Percentiles rank a stretch among this genome's conserved stretches.
phyloP scores from a whole-genome alignment of 2,329 filamentous ascomycete species.

The Zasmidium angulare region DNA sequence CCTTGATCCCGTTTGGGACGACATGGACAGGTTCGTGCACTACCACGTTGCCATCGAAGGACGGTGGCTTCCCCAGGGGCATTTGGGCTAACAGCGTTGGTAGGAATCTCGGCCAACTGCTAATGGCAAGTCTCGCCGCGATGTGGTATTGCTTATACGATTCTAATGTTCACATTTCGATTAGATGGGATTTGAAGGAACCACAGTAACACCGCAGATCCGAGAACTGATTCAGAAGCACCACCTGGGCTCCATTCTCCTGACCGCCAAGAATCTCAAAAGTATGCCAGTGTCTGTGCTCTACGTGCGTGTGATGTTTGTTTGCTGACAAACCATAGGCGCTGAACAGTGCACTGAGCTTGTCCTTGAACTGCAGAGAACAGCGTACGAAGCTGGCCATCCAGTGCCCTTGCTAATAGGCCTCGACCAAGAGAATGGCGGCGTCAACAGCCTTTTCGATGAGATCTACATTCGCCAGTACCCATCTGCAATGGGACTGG shows the following conservation, averaged over 20 bases:
- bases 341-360: constrained; percentile 85
- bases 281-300: constrained; percentile 53
- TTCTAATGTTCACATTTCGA: background rate
- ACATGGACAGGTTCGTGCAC: constrained; percentile 67
- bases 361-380: constrained; percentile 87
- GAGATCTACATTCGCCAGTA: constrained; percentile 96
- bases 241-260: constrained; percentile 82
- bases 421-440: constrained; percentile 95
- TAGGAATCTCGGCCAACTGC: constrained; percentile 47
- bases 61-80: background rate
- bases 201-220: constrained; percentile 79
- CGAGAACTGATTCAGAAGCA: constrained; percentile 76
- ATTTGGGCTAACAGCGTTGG: constrained; percentile 38
- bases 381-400: constrained; percentile 87
- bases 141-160: constrained; percentile 19
- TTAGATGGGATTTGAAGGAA: constrained; percentile 81
- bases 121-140: constrained; percentile 31
- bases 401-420: constrained; percentile 86
- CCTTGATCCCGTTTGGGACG: constrained; percentile 62
- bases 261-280: constrained; percentile 83
- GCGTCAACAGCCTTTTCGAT: constrained; percentile 94
- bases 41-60: constrained; percentile 5
- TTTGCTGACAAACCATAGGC: constrained; percentile 56
- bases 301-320: background rate
- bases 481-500: constrained; percentile 93